Base-by-base conservation (phyloP, 75 land plant genomes). In the Ceratopteris richardii region DNA sequence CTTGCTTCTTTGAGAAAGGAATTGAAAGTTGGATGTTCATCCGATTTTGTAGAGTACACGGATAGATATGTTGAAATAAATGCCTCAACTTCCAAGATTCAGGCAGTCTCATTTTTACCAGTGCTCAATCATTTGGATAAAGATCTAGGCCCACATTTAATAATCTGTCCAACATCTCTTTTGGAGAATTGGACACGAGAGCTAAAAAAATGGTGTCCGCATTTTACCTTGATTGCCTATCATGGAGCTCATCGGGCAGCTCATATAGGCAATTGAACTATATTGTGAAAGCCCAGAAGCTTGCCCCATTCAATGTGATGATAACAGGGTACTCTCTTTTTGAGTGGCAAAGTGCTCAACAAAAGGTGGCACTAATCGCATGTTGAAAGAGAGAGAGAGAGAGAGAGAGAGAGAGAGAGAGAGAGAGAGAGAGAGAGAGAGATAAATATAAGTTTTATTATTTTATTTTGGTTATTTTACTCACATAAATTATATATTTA, bases 141-240 rank as follows among this genome's bases (percentile, higher is more conserved):
- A 61, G 96, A 89, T 36, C 77, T 87, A 20, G 98, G 98, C 60
- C 98, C 98, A 13, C 96, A 93, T 70, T 71, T 93, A 51, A 67
- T 93, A 57, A 95, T 93, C 24, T 86, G 82, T 65, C 98, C 98
- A 54, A 96, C 96, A 50, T 93, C 98, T 50, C 79, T 93, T 44
- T 71, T 93, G 67, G 98, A 89, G 58, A 93, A 93, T 61, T 93
- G 98, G 98, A 80, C 82, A 72, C 80, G 98, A 60, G 98, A 93
- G 66, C 75, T 93, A 12, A 79, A 61, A 52, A 82, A 66, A 61
- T 89, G 98, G 98, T 85, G 90, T 51, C 90, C 98, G 21, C 75
- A 83, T 29, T 93, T 93, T 62, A 63, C 80, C n/a, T 85, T 89
- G 24, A 31, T 93, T 25, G 67, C 77, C 25, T 93, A 74, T 70